These are phyloP conservation scores for Megacollybia marginata DNA, from an alignment of 768 basidiomycete species.

Conservation along the genomic window DNA sequence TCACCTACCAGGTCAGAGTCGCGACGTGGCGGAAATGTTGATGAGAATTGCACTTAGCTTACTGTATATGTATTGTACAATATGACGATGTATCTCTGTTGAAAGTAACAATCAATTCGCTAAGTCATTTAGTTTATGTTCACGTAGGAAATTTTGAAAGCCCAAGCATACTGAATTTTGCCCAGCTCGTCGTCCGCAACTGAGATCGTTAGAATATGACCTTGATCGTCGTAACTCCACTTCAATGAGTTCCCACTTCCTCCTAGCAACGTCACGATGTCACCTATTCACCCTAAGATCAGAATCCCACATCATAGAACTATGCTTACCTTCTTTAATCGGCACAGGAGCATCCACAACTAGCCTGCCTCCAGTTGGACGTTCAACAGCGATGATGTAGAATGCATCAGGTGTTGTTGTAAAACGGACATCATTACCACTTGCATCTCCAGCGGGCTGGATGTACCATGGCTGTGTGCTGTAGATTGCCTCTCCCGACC, in stretches of 20 bases:
- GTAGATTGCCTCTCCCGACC: background rate
- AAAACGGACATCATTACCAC: background rate
- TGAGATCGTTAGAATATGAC: background rate
- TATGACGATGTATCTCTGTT: too few relatives aligned
- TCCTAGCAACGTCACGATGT: background rate
- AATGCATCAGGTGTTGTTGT: background rate
- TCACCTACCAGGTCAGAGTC: too few relatives aligned
- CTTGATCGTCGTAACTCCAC: background rate
- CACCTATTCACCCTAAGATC: background rate
- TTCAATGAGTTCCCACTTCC: background rate
- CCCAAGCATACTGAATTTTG: background rate
- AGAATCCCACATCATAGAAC: background rate
- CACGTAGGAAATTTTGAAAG: background rate
- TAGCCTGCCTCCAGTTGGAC: background rate
- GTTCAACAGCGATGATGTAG: background rate
- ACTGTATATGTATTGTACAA: too few relatives aligned
- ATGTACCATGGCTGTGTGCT: background rate
- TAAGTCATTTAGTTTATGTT: background rate
- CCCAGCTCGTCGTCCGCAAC: background rate
- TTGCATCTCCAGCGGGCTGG: background rate
- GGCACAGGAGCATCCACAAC: background rate
- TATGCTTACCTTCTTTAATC: background rate
- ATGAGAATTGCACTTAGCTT: too few relatives aligned
- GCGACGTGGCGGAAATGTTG: too few relatives aligned
- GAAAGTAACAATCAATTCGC: too few relatives aligned